Conservation (phyloP, 169 alveolate genomes). For the Babesia bovis region DNA sequence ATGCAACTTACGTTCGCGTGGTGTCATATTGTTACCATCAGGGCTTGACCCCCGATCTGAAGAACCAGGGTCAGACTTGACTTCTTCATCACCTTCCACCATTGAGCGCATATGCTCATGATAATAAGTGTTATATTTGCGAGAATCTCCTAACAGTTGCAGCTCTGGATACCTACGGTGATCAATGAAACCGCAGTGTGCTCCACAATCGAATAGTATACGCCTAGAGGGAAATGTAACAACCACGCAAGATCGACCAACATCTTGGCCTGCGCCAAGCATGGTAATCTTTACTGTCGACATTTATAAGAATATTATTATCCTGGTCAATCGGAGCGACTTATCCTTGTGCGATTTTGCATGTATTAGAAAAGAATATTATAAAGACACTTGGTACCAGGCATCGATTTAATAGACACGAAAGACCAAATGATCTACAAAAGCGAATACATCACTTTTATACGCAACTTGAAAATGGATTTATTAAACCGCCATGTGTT, state of each 20-base stretch:
- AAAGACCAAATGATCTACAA: too few relatives aligned
- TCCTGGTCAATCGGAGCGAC: too few relatives aligned
- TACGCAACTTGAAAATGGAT: too few relatives aligned
- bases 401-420: too few relatives aligned
- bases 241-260: constrained; percentile 96
- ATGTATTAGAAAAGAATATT: too few relatives aligned
- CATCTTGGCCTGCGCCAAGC: constrained; percentile 99
- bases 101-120: constrained; percentile 5
- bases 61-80: not conserved
- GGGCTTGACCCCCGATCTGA: not conserved
- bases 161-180: constrained; percentile 94
- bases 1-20: not conserved
- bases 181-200: constrained; percentile 93
- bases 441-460: too few relatives aligned
- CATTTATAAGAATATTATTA: too few relatives aligned
- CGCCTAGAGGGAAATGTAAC: constrained; percentile 90
- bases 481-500: too few relatives aligned
- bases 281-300: constrained; percentile 71
- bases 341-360: too few relatives aligned
- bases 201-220: constrained; percentile 96
- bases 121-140: constrained; percentile 11
- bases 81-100: not conserved
- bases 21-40: not conserved
- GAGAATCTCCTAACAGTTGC: constrained; percentile 63
- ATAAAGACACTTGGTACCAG: too few relatives aligned